phyloP scores from a whole-genome alignment of 345 rosid genomes.

The Anacardium occidentale region DNA sequence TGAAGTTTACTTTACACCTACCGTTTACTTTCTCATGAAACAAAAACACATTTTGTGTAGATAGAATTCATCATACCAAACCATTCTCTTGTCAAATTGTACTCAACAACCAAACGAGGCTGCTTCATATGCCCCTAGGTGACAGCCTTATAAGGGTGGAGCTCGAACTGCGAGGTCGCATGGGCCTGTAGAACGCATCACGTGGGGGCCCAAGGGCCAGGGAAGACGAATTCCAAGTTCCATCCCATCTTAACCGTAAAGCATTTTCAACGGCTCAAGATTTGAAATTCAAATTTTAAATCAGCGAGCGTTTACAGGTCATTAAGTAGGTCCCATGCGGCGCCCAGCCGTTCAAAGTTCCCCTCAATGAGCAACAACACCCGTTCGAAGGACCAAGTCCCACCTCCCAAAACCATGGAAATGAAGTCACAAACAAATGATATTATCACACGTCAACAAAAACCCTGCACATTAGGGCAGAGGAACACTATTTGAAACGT shows the following conservation, averaged over 20 bases:
- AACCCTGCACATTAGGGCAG: neutral
- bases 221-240: neutral
- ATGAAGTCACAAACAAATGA: neutral
- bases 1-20: neutral
- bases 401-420: too few relatives aligned
- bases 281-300: conserved; percentile 21
- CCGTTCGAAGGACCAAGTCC: neutral
- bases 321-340: conserved; percentile 2
- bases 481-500: neutral
- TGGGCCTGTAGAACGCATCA: neutral
- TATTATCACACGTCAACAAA: conserved; percentile 1
- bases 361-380: neutral
- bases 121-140: too few relatives aligned
- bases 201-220: neutral
- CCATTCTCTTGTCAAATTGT: too few relatives aligned
- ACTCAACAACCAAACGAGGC: too few relatives aligned
- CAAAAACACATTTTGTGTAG: too few relatives aligned
- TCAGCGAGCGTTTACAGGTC: neutral
- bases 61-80: neutral
- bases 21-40: neutral
- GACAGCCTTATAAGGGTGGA: neutral
- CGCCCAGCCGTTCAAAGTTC: conserved; percentile 15
- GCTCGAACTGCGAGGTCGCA: neutral
- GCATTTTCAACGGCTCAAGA: conserved; percentile 21
- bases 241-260: conserved; percentile 6